Evolutionary conservation across 768 basidiomycete species (phyloP).

Genomic region (Leccinum incarnatum): DNA sequence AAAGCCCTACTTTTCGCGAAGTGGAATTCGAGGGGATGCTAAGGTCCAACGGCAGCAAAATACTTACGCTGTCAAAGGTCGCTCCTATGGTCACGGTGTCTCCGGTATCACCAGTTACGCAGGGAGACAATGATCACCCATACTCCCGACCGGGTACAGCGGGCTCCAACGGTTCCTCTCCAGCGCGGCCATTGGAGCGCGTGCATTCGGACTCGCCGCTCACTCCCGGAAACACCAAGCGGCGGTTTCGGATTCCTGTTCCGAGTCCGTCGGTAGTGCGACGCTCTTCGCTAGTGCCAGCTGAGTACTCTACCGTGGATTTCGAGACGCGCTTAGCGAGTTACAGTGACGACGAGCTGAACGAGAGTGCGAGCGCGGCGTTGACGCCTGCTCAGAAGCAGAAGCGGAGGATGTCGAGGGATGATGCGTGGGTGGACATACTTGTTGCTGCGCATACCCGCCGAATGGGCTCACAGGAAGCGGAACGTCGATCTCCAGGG

Average conservation of each 20-base stretch:
- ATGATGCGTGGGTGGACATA: conserved; percentile 90
- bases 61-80: conserved; percentile 33
- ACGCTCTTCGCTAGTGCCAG: conserved; percentile 53
- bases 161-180: conserved; percentile 12
- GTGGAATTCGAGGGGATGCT: conserved; percentile 79
- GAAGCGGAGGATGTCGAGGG: conserved; percentile 44
- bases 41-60: conserved; percentile 48
- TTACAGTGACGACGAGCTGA: conserved; percentile 47
- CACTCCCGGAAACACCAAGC: conserved; percentile 31
- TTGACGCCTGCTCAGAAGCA: conserved; percentile 41
- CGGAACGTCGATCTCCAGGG: conserved; percentile 29
- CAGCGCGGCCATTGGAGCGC: conserved; percentile 27
- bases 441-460: conserved; percentile 59
- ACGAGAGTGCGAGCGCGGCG: conserved; percentile 39
- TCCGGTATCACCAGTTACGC: conserved; percentile 21
- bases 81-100: conserved; percentile 26
- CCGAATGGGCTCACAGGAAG: conserved; percentile 57
- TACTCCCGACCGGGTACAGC: conserved; percentile 25
- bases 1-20: conserved; percentile 54
- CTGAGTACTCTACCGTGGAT: conserved; percentile 79
- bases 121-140: conserved; percentile 33
- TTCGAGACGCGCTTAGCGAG: conserved; percentile 80
- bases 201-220: conserved; percentile 27
- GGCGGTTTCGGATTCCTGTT: conserved; percentile 61
- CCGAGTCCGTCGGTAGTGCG: conserved; percentile 52